Evolutionary conservation across 2,329 filamentous ascomycete genomes (phyloP).

Genomic region (Zymoseptoria crescenta): DNA sequence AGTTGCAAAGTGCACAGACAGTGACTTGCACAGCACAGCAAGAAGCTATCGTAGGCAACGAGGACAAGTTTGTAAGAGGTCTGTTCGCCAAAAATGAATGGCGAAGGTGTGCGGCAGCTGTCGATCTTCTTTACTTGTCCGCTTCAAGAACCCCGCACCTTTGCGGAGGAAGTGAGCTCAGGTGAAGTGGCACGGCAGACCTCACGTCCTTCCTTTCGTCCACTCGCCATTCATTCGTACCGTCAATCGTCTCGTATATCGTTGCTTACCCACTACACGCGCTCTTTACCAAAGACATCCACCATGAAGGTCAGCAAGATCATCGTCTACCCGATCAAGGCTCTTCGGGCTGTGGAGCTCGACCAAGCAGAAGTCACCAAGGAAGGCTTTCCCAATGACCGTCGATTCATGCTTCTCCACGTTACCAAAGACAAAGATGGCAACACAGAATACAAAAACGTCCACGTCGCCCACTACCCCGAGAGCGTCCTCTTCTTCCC

Average conservation of each 20-base stretch:
- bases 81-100: too few relatives aligned
- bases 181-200: not conserved
- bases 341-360: slow-evolving; percentile 34
- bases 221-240: not conserved
- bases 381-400: slow-evolving; percentile 40
- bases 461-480: slow-evolving; percentile 34
- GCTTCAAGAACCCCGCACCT: not conserved
- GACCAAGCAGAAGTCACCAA: slow-evolving; percentile 34
- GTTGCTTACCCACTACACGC: too few relatives aligned
- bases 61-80: too few relatives aligned
- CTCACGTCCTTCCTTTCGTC: not conserved
- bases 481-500: slow-evolving; percentile 37
- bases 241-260: not conserved
- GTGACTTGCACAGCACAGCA: not conserved
- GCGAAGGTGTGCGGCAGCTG: too few relatives aligned
- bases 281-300: too few relatives aligned
- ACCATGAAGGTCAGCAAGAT: slow-evolving; percentile 31
- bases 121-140: too few relatives aligned
- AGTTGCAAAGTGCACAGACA: not conserved
- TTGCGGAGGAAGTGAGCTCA: not conserved
- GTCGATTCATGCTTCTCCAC: slow-evolving; percentile 37
- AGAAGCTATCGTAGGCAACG: too few relatives aligned
- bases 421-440: slow-evolving; percentile 27
- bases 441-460: slow-evolving; percentile 31
- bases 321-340: slow-evolving; percentile 43